phyloP scores from a whole-genome alignment of 1,284 basidiomycete genomes.

The Leccinum idahoense region DNA sequence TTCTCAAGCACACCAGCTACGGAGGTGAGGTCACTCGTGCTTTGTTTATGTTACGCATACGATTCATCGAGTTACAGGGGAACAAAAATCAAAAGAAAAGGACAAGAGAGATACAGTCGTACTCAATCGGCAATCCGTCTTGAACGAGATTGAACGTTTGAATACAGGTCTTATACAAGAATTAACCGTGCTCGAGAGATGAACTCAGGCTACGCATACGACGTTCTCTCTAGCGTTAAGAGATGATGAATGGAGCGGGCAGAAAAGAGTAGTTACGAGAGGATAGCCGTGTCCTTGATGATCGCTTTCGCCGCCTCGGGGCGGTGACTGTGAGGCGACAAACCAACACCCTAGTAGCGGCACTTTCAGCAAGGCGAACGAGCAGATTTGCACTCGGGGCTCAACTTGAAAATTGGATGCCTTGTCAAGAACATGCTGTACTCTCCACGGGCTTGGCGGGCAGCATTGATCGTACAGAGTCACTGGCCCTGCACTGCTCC shows the following conservation, averaged over 20 bases:
- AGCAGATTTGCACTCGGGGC: too few relatives aligned
- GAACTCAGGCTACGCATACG: neutral
- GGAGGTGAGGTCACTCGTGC: conserved; percentile 29
- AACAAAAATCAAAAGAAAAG: conserved; percentile 48
- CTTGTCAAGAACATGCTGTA: too few relatives aligned
- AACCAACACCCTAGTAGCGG: too few relatives aligned
- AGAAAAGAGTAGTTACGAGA: conserved; percentile 10
- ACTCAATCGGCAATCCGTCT: conserved; percentile 67
- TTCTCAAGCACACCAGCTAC: conserved; percentile 62
- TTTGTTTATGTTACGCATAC: neutral
- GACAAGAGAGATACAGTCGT: conserved; percentile 55
- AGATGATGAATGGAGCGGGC: neutral
- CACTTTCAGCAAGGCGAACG: too few relatives aligned
- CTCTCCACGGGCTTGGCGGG: too few relatives aligned
- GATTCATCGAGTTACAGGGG: conserved; percentile 24
- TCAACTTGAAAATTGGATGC: too few relatives aligned
- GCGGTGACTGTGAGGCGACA: too few relatives aligned
- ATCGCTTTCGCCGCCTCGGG: conserved; percentile 24
- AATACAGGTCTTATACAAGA: conserved; percentile 66
- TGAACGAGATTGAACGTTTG: conserved; percentile 77
- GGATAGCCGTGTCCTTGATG: conserved; percentile 26
- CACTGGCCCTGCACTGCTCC: too few relatives aligned
- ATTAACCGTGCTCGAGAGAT: conserved; percentile 34
- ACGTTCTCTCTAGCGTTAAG: neutral
- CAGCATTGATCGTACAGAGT: too few relatives aligned